Percentiles rank a stretch among this genome's conserved stretches.
phyloP scores from a whole-genome alignment of 768 basidiomycete species.

The Lactifluus echinatus region DNA sequence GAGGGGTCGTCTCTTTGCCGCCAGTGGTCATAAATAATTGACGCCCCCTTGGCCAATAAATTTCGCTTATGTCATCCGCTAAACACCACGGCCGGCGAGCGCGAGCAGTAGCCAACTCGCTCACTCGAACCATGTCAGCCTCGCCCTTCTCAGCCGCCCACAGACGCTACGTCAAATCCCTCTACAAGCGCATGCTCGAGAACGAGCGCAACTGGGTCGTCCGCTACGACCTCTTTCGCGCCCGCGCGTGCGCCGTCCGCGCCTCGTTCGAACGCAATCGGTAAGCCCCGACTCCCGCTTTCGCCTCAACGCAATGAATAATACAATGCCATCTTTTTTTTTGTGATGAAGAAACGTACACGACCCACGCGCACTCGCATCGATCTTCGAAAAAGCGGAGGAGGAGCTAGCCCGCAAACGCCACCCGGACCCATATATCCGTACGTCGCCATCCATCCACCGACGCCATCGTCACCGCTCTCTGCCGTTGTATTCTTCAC shows the following conservation, averaged over 20 bases:
- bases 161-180: conserved; percentile 80
- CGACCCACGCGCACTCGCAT: conserved; percentile 74
- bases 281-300: too few species aligned
- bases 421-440: conserved; percentile 91
- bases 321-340: too few species aligned
- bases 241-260: conserved; percentile 74
- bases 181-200: conserved; percentile 80
- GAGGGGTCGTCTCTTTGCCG: too few species aligned
- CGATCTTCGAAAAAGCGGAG: conserved; percentile 75
- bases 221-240: conserved; percentile 78
- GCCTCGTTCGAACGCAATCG: conserved; percentile 92
- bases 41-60: too few species aligned
- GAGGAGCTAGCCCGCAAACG: conserved; percentile 51
- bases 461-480: neutral
- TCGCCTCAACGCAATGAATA: too few species aligned
- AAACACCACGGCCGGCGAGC: too few species aligned
- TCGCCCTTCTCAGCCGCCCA: conserved; percentile 66
- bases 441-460: conserved; percentile 38
- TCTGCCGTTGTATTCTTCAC: conserved; percentile 2
- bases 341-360: conserved; percentile 62
- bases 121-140: conserved; percentile 37
- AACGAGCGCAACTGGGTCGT: conserved; percentile 90
- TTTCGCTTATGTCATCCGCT: neutral
- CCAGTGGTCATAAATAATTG: too few species aligned
- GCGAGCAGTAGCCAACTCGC: neutral